Conservation (phyloP, 306 rosid species). For the Citrullus colocynthis region DNA sequence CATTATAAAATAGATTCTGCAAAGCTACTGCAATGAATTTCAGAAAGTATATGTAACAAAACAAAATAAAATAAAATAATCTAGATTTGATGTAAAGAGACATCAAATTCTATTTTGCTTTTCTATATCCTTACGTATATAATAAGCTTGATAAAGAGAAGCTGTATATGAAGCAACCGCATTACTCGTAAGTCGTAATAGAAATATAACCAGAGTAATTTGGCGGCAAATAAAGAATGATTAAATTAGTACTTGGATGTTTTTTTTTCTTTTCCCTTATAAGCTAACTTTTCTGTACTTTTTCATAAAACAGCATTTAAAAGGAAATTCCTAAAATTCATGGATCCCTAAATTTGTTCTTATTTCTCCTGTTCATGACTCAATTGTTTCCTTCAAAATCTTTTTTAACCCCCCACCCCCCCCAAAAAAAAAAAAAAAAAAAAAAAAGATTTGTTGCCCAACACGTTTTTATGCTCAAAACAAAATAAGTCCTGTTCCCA, state of each 20-base stretch:
- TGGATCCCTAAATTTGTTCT: not conserved
- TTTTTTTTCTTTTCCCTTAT: not conserved
- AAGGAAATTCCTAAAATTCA: not conserved
- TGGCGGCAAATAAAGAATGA: not conserved
- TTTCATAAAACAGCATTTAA: not conserved
- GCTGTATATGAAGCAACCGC: not conserved
- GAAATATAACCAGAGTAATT: not conserved
- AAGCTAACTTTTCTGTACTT: not conserved
- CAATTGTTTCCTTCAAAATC: not conserved
- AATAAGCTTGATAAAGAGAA: slow-evolving; percentile 2
- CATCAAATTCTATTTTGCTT: slow-evolving; percentile 5
- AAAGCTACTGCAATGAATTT: not conserved
- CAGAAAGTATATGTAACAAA: not conserved
- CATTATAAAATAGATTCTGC: not conserved
- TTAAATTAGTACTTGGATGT: not conserved
- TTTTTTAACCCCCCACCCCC: not conserved
- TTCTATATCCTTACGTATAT: not conserved
- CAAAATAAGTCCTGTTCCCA: not conserved
- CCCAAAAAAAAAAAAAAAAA: too few species aligned
- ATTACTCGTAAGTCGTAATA: not conserved
- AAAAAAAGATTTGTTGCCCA: not conserved
- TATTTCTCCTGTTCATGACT: not conserved
- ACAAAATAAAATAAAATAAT: not conserved
- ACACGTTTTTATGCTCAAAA: not conserved
- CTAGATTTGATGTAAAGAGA: not conserved